Conservation (phyloP, 208 protist genomes). For the Angomonas deanei region DNA sequence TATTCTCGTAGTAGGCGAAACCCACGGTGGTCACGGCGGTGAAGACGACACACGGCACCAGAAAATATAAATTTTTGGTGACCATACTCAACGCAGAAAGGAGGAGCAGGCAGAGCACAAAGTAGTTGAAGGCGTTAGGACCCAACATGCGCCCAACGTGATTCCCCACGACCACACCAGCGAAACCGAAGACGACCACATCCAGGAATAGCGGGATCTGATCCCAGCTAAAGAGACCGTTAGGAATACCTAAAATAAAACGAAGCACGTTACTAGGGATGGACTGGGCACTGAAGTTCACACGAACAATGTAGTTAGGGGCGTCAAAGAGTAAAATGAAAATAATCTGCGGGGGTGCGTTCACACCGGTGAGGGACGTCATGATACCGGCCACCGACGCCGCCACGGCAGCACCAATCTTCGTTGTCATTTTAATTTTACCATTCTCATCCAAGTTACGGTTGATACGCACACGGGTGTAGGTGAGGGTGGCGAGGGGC, state of each 20-base stretch:
- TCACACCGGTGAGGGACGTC: conserved; percentile 48
- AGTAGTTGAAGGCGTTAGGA: conserved; percentile 47
- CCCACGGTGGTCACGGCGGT: conserved; percentile 22
- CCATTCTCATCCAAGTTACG: conserved; percentile 51
- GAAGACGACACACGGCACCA: conserved; percentile 21
- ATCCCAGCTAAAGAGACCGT: conserved; percentile 9
- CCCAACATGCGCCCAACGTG: conserved; percentile 39
- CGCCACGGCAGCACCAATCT: conserved; percentile 38
- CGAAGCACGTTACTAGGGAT: conserved; percentile 48
- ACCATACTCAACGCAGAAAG: conserved; percentile 43
- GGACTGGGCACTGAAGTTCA: conserved; percentile 54
- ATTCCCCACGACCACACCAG: conserved; percentile 44
- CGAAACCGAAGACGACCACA: conserved; percentile 39
- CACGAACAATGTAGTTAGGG: conserved; percentile 52
- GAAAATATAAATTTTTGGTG: conserved; percentile 17
- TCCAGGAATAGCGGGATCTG: conserved; percentile 29
- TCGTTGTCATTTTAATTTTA: conserved; percentile 44
- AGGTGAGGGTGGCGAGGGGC: conserved; percentile 45
- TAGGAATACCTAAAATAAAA: conserved; percentile 27
- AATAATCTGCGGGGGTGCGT: conserved; percentile 54
- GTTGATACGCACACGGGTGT: conserved; percentile 60
- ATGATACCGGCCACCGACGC: conserved; percentile 45
- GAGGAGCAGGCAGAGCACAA: conserved; percentile 44
- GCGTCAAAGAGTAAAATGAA: conserved; percentile 54
- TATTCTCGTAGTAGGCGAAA: conserved; percentile 32